Evolutionary conservation across 768 basidiomycete species (phyloP).

Genomic region (Clathrus columnatus): DNA sequence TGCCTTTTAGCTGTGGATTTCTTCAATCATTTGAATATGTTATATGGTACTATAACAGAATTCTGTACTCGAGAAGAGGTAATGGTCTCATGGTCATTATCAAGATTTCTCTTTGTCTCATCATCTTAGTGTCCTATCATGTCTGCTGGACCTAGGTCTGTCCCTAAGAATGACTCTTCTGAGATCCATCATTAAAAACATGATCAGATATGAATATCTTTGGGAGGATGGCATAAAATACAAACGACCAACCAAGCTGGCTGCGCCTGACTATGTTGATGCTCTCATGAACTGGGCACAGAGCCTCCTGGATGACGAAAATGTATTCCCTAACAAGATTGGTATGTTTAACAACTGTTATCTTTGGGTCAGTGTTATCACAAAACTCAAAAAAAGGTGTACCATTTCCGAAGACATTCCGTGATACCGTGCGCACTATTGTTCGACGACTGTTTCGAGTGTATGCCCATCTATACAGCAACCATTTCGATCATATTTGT

Average conservation of each 20-base stretch:
- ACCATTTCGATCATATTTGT: conserved; percentile 98
- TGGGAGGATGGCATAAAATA: conserved; percentile 89
- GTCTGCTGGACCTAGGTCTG: conserved; percentile 89
- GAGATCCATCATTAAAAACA: not conserved
- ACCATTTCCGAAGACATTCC: conserved; percentile 84
- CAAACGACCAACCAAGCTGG: conserved; percentile 87
- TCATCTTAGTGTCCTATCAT: conserved; percentile 77
- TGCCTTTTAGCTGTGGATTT: conserved; percentile 81
- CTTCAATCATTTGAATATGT: conserved; percentile 99
- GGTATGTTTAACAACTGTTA: conserved; percentile 44
- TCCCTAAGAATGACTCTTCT: conserved; percentile 8
- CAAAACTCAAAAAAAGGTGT: conserved; percentile 52
- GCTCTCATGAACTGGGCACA: conserved; percentile 99
- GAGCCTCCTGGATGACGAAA: conserved; percentile 83
- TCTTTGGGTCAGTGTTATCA: conserved; percentile 2
- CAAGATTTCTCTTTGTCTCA: not conserved
- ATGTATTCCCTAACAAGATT: conserved; percentile 89
- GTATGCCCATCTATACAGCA: conserved; percentile 98
- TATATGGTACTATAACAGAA: conserved; percentile 96
- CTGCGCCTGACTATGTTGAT: conserved; percentile 94
- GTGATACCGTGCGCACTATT: conserved; percentile 85
- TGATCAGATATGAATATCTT: conserved; percentile 77
- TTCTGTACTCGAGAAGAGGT: conserved; percentile 95
- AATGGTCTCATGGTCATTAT: conserved; percentile 18
- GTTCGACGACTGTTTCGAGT: conserved; percentile 90